Evolutionary conservation across 495 filamentous ascomycete genomes (phyloP).

Genomic region (Choiromyces venosus): DNA sequence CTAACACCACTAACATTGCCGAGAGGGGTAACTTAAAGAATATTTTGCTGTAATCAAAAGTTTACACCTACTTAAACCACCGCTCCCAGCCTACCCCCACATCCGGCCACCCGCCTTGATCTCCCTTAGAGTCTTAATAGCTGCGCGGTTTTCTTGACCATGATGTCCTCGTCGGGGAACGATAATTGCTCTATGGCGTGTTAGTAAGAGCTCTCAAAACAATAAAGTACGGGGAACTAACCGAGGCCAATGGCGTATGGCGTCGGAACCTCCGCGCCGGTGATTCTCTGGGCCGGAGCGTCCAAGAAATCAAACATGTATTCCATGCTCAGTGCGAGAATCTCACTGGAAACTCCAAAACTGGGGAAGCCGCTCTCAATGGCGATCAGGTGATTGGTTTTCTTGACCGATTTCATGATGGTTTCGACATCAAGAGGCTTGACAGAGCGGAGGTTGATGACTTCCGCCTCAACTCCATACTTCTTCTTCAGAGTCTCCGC

Average conservation of each 20-base stretch:
- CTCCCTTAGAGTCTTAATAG: slow-evolving; percentile 63
- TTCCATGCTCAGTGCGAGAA: slow-evolving; percentile 90
- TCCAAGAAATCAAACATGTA: slow-evolving; percentile 97
- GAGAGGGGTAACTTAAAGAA: neutral
- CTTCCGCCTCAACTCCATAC: slow-evolving; percentile 92
- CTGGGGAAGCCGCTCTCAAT: slow-evolving; percentile 95
- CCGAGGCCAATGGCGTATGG: slow-evolving; percentile 61
- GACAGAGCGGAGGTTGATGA: slow-evolving; percentile 94
- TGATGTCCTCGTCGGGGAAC: slow-evolving; percentile 82
- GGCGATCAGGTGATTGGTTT: slow-evolving; percentile 84
- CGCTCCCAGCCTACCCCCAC: slow-evolving; percentile 2
- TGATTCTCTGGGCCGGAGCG: slow-evolving; percentile 84
- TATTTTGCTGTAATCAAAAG: slow-evolving; percentile 8
- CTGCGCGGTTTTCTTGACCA: slow-evolving; percentile 76
- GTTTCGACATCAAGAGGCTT: slow-evolving; percentile 94
- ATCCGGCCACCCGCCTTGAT: slow-evolving; percentile 2
- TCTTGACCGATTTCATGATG: slow-evolving; percentile 95
- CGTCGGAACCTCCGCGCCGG: slow-evolving; percentile 92
- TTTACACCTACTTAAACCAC: slow-evolving; percentile 22
- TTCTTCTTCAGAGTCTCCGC: slow-evolving; percentile 88
- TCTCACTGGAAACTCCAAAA: slow-evolving; percentile 86
- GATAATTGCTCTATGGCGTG: slow-evolving; percentile 69
- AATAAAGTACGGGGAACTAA: neutral
- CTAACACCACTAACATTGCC: neutral
- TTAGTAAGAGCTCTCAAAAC: slow-evolving; percentile 7